phyloP scores from a whole-genome alignment of 768 basidiomycete species.

The Paxillus rubicundulus region DNA sequence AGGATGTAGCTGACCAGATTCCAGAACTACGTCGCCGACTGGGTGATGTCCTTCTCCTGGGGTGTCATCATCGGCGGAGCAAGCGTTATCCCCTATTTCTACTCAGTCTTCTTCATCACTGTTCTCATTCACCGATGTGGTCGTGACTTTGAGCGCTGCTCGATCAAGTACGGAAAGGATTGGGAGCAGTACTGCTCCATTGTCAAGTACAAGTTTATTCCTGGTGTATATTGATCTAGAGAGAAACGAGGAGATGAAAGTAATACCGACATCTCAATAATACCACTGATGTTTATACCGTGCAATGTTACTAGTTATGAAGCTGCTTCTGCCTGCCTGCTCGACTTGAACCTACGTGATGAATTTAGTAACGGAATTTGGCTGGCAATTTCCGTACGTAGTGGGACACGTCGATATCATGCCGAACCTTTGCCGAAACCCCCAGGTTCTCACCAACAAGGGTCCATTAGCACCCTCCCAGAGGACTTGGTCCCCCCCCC shows the following conservation, averaged over 20 bases:
- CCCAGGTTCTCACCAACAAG: conserved; percentile 23
- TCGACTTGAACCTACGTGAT: too few relatives aligned
- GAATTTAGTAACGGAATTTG: background rate
- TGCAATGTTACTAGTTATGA: background rate
- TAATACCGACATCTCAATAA: conserved; percentile 13
- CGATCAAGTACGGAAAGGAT: conserved; percentile 90
- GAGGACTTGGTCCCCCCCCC: background rate
- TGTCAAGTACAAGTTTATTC: conserved; percentile 90
- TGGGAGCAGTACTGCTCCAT: conserved; percentile 88
- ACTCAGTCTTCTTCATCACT: conserved; percentile 92
- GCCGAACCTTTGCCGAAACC: conserved; percentile 4
- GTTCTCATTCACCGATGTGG: conserved; percentile 90
- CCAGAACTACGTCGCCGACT: conserved; percentile 93
- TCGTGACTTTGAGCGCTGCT: conserved; percentile 94
- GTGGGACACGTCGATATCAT: background rate
- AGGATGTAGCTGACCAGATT: background rate
- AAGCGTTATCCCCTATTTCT: conserved; percentile 91
- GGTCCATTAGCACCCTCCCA: conserved; percentile 3
- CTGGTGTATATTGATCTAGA: conserved; percentile 65
- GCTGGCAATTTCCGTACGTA: background rate
- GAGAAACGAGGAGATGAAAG: background rate
- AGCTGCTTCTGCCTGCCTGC: too few relatives aligned
- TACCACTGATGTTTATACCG: conserved; percentile 6
- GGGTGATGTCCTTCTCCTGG: conserved; percentile 84
- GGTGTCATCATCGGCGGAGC: conserved; percentile 73